These are phyloP conservation scores for Fusarium albosuccineum DNA, from an alignment of 2,329 filamentous ascomycete species.

Conservation along the genomic window DNA sequence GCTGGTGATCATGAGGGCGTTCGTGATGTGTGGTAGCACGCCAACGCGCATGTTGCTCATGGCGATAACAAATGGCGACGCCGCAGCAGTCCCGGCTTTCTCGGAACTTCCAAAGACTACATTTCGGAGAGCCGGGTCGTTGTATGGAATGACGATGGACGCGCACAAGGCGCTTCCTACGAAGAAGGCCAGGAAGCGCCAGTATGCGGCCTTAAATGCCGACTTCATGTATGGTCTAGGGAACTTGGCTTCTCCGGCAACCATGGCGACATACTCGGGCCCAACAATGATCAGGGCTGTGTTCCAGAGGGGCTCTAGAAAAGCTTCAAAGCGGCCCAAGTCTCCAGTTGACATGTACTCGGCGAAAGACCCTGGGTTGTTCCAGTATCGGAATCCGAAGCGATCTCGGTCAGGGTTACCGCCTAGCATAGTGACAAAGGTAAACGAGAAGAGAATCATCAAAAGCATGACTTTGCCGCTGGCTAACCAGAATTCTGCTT, in stretches of 20 bases:
- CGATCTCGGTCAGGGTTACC: slow-evolving; percentile 24
- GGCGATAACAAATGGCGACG: not conserved
- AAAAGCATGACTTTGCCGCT: slow-evolving; percentile 26
- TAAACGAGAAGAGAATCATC: slow-evolving; percentile 23
- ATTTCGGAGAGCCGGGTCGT: not conserved
- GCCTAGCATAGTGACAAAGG: slow-evolving; percentile 26
- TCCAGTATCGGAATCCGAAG: slow-evolving; percentile 29
- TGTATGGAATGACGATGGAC: not conserved
- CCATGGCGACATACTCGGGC: slow-evolving; percentile 69
- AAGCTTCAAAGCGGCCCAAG: slow-evolving; percentile 1
- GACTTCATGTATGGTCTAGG: slow-evolving; percentile 34
- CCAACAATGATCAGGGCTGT: slow-evolving; percentile 69
- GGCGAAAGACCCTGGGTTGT: slow-evolving; percentile 15
- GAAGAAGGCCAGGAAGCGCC: not conserved
- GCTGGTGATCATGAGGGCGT: slow-evolving; percentile 39
- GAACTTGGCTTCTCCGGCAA: slow-evolving; percentile 22
- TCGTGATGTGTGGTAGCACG: not conserved
- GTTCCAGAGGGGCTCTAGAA: slow-evolving; percentile 19
- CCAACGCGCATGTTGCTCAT: not conserved
- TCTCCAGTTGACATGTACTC: slow-evolving; percentile 14
- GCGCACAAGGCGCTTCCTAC: not conserved
- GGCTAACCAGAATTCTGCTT: slow-evolving; percentile 24
- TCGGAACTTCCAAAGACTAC: not conserved
- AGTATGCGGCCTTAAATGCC: slow-evolving; percentile 38
- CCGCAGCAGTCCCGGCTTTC: not conserved